Percentiles rank a stretch among this genome's conserved stretches.
These are phyloP conservation scores for Abrus precatorius DNA, from an alignment of 306 rosid species.

Conservation along the genomic window DNA sequence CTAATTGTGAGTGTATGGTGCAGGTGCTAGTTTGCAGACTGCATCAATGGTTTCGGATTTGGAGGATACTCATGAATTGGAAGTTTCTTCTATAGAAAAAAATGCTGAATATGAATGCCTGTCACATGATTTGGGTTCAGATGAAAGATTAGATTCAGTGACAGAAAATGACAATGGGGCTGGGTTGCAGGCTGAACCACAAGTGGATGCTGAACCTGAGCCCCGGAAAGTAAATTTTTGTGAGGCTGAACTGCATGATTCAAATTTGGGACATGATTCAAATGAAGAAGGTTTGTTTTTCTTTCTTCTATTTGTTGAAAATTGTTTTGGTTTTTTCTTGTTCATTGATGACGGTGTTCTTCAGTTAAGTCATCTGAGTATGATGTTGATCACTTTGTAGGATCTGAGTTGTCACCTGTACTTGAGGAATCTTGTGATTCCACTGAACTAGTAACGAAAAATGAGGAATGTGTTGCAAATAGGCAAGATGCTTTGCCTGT, in stretches of 20 bases:
- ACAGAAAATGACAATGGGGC: background rate
- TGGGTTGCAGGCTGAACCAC: conserved; percentile 15
- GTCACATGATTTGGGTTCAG: conserved; percentile 11
- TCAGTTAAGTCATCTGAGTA: conserved; percentile 28
- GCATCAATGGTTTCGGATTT: conserved; percentile 41
- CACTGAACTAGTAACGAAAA: background rate
- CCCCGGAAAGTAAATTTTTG: background rate
- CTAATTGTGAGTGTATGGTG: conserved; percentile 14
- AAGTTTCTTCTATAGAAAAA: conserved; percentile 49
- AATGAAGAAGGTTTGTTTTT: conserved; percentile 21
- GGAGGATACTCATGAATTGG: conserved; percentile 43
- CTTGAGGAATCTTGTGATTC: conserved; percentile 12
- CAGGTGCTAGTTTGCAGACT: conserved; percentile 50
- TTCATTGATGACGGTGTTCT: background rate
- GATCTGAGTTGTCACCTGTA: conserved; percentile 13
- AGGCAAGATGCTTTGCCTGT: background rate
- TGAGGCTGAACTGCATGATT: conserved; percentile 1
- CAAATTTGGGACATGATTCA: conserved; percentile 15
- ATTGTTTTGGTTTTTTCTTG: background rate
- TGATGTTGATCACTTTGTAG: conserved; percentile 33
- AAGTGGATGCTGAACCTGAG: background rate
- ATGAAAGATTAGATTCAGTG: conserved; percentile 31
- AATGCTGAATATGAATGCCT: conserved; percentile 17
- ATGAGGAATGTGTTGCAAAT: background rate
- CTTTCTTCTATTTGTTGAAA: background rate